A percentile compares a stretch with the other conserved stretches of the same genome.
phyloP scores from a whole-genome alignment of 164 flowering plant species.

The Litsea cubeba region DNA sequence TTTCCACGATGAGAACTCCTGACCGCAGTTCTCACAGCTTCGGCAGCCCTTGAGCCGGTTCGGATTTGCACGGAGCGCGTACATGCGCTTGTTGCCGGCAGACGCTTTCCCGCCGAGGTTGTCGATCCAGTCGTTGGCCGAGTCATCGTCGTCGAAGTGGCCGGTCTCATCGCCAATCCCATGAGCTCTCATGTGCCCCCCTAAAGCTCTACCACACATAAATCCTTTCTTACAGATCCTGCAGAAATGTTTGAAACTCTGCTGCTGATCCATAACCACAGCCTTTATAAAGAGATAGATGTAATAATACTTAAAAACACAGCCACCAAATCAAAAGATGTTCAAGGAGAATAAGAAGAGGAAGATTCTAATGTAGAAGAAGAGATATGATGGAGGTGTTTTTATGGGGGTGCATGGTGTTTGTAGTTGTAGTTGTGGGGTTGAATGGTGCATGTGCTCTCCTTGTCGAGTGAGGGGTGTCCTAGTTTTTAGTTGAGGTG shows the following conservation, averaged over 20 bases:
- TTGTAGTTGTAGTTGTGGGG: neutral
- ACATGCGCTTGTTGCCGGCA: slow-evolving; percentile 53
- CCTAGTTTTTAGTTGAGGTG: slow-evolving; percentile 50
- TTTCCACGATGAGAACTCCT: slow-evolving; percentile 86
- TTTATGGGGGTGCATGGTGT: neutral
- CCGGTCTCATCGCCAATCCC: slow-evolving; percentile 75
- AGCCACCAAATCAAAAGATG: neutral
- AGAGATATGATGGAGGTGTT: slow-evolving; percentile 6
- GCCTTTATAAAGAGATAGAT: slow-evolving; percentile 11
- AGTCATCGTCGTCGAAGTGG: slow-evolving; percentile 55
- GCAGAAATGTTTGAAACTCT: slow-evolving; percentile 67
- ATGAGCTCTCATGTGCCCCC: slow-evolving; percentile 99
- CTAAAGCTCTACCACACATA: slow-evolving; percentile 87
- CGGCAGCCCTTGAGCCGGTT: slow-evolving; percentile 64
- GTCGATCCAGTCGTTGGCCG: slow-evolving; percentile 48
- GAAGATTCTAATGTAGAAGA: slow-evolving; percentile 1
- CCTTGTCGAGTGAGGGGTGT: neutral
- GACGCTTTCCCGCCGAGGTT: slow-evolving; percentile 28
- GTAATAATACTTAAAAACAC: too few species aligned
- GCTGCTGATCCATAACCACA: slow-evolving; percentile 39
- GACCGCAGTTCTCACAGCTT: slow-evolving; percentile 81
- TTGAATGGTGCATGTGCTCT: neutral
- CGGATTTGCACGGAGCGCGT: slow-evolving; percentile 77
- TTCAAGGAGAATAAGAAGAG: slow-evolving; percentile 8
- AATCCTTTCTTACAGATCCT: slow-evolving; percentile 91